Conservation (phyloP, 1,284 basidiomycete genomes). For the Bjerkandera adusta region DNA sequence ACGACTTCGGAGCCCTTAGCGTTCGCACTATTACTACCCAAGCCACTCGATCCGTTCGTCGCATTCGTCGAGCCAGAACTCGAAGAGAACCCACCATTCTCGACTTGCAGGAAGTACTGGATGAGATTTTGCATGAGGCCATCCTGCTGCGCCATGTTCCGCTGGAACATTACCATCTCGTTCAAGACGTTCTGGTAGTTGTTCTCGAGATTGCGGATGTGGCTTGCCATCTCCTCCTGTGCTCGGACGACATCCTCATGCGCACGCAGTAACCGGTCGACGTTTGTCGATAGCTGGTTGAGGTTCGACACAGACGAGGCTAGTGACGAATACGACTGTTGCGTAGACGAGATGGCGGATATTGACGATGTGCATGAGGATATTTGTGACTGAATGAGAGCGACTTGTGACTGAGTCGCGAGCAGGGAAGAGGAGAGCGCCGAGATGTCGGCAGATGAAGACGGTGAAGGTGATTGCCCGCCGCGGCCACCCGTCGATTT, state of each 20-base stretch:
- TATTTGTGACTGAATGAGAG: conserved; percentile 49
- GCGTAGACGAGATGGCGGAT: neutral
- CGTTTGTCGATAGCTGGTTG: neutral
- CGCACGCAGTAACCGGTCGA: neutral
- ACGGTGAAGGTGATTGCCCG: conserved; percentile 32
- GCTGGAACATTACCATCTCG: conserved; percentile 83
- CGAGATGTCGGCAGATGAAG: conserved; percentile 24
- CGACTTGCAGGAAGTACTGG: conserved; percentile 75
- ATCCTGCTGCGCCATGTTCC: conserved; percentile 85
- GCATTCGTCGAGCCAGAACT: conserved; percentile 11
- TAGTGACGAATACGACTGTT: neutral
- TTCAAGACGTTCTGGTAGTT: conserved; percentile 78
- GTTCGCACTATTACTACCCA: neutral
- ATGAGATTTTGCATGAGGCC: conserved; percentile 81
- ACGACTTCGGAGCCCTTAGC: no score
- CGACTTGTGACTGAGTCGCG: conserved; percentile 23
- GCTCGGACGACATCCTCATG: conserved; percentile 19
- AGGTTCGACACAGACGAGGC: neutral
- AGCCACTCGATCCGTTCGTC: neutral
- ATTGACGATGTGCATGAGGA: neutral
- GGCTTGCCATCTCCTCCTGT: conserved; percentile 60
- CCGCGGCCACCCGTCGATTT: conserved; percentile 38
- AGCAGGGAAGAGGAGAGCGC: conserved; percentile 18
- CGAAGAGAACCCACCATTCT: conserved; percentile 49
- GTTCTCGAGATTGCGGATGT: conserved; percentile 64